Conservation (phyloP, 306 rosid species). For the Macrotyloma uniflorum region DNA sequence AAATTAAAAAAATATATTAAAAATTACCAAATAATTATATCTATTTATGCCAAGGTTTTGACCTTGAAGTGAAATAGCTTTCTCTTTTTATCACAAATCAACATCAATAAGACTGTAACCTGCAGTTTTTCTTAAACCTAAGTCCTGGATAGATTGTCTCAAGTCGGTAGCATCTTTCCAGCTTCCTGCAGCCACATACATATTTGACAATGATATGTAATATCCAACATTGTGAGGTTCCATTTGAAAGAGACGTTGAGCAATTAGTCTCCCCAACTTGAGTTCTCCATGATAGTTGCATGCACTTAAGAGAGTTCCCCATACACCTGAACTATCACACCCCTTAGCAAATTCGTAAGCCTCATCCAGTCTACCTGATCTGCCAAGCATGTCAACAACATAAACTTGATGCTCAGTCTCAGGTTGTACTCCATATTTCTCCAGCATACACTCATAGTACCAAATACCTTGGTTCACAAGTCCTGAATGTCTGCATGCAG, state of each 20-base stretch:
- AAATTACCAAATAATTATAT: background rate
- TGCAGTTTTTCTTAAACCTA: constrained; percentile 47
- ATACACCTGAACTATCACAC: constrained; percentile 49
- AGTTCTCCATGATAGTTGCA: constrained; percentile 67
- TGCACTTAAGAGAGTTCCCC: constrained; percentile 65
- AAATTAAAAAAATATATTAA: too few species aligned
- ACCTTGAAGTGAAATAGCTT: background rate
- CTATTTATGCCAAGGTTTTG: background rate
- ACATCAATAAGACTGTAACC: constrained; percentile 59
- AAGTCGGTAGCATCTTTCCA: constrained; percentile 66
- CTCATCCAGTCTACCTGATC: constrained; percentile 55
- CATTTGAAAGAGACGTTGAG: constrained; percentile 50
- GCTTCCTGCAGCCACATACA: constrained; percentile 68
- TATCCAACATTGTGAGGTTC: constrained; percentile 67
- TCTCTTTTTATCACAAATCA: constrained; percentile 34
- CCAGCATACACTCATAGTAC: constrained; percentile 48
- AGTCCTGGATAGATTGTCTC: constrained; percentile 41
- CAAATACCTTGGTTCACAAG: constrained; percentile 53
- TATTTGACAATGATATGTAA: constrained; percentile 60
- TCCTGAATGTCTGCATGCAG: constrained; percentile 68
- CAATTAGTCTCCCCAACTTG: constrained; percentile 55
- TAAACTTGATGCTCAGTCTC: constrained; percentile 61
- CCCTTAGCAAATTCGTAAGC: constrained; percentile 52
- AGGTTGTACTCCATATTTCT: constrained; percentile 51
- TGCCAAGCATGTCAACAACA: constrained; percentile 59